Evolutionary conservation across 441 rosid genomes (phyloP).

Genomic region (Biscutella auriculata): DNA sequence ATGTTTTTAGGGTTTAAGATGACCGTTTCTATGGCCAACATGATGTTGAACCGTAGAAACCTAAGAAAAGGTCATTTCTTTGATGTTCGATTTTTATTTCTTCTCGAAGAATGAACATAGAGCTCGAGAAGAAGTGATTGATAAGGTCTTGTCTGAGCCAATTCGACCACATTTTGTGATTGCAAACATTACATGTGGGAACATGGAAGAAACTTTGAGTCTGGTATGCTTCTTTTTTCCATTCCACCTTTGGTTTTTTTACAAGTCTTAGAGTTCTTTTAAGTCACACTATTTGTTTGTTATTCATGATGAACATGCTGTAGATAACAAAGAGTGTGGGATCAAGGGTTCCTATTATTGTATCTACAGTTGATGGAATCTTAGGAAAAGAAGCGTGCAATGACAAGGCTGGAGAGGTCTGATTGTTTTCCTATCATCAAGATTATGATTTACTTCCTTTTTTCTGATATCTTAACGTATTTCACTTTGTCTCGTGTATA

Average conservation of each 20-base stretch:
- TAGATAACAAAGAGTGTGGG: conserved; percentile 48
- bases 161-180: conserved; percentile 73
- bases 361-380: conserved; percentile 39
- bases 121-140: conserved; percentile 46
- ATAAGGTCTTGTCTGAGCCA: conserved; percentile 57
- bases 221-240: conserved; percentile 25
- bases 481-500: neutral
- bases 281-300: neutral
- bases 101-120: conserved; percentile 20
- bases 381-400: conserved; percentile 54
- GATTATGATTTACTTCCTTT: neutral
- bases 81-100: too few species aligned
- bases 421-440: neutral
- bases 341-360: conserved; percentile 42
- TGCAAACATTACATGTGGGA: conserved; percentile 32
- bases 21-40: too few species aligned
- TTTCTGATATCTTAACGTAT: neutral
- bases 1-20: neutral
- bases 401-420: conserved; percentile 51
- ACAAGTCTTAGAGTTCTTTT: neutral
- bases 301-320: neutral
- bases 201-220: conserved; percentile 18
- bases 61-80: too few species aligned
- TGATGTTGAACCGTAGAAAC: neutral
- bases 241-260: neutral